Percentiles rank a stretch among this genome's conserved stretches.
Evolutionary conservation across 805 yeast genomes (phyloP).

Genomic region (Saccharomycopsis malanga): DNA sequence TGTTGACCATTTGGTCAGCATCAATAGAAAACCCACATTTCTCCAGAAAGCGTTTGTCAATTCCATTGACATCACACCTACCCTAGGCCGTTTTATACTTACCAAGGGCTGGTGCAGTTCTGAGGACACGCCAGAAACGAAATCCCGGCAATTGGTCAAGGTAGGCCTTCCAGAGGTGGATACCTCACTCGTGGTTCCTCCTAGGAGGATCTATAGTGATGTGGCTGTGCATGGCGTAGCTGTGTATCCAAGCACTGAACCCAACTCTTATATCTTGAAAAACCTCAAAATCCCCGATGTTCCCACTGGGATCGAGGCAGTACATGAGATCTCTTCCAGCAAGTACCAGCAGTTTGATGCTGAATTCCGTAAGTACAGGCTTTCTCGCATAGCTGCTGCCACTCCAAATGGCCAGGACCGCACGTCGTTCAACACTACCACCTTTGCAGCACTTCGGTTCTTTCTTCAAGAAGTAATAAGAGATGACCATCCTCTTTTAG

Average conservation of each 20-base stretch:
- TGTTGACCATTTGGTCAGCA: neutral
- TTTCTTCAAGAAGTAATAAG: neutral
- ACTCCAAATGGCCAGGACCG: no score
- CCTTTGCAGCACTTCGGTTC: neutral
- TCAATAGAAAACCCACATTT: neutral
- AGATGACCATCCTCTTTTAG: neutral
- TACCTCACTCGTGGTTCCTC: neutral
- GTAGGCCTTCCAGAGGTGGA: neutral
- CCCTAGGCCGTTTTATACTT: neutral
- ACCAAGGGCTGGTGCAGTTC: neutral
- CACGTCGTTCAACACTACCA: neutral
- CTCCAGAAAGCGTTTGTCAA: neutral
- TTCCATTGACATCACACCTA: neutral
- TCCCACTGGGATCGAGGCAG: neutral
- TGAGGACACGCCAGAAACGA: neutral
- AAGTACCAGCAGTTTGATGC: neutral
- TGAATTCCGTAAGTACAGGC: neutral
- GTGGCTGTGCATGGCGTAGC: neutral
- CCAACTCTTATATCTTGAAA: neutral
- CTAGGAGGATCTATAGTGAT: neutral
- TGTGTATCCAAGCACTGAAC: neutral
- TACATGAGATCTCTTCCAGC: neutral
- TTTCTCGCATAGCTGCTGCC: neutral
- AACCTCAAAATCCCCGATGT: conserved; percentile 1
- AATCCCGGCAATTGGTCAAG: neutral